Evolutionary conservation across 768 basidiomycete species (phyloP).

Genomic region (Hebeloma cylindrosporum): DNA sequence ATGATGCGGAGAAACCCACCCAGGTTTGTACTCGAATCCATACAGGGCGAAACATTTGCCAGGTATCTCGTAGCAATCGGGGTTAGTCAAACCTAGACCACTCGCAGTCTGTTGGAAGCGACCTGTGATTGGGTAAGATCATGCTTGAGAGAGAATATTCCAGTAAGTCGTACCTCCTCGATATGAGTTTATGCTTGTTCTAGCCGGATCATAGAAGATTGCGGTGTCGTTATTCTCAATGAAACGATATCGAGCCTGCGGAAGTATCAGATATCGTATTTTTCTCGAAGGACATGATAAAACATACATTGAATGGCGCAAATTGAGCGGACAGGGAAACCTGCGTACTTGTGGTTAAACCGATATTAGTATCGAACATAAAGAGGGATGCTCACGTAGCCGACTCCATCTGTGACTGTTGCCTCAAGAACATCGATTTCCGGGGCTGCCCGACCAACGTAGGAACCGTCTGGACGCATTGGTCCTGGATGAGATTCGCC

Average conservation of each 20-base stretch:
- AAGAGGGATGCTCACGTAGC: constrained; percentile 21
- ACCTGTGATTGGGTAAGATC: constrained; percentile 43
- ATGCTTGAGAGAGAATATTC: not conserved
- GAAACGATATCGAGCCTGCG: constrained; percentile 59
- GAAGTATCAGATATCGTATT: too few species aligned
- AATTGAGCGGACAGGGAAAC: constrained; percentile 54
- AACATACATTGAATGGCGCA: constrained; percentile 58
- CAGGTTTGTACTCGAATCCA: constrained; percentile 53
- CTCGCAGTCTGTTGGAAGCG: constrained; percentile 72
- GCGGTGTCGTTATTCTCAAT: constrained; percentile 45
- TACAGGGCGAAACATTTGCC: constrained; percentile 35
- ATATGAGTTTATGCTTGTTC: constrained; percentile 53
- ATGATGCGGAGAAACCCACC: constrained; percentile 23
- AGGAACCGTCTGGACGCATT: constrained; percentile 45
- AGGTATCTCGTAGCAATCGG: constrained; percentile 56
- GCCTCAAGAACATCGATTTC: constrained; percentile 72
- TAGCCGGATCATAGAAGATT: constrained; percentile 44
- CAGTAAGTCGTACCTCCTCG: constrained; percentile 52
- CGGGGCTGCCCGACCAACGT: constrained; percentile 59
- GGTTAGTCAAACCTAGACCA: constrained; percentile 59
- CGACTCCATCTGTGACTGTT: constrained; percentile 29
- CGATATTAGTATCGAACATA: not conserved
- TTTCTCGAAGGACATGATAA: too few species aligned
- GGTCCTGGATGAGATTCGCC: constrained; percentile 44
- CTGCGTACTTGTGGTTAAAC: constrained; percentile 22